Evolutionary conservation across 23 red algal species (phyloP).

Genomic region (Gracilariopsis chorda): DNA sequence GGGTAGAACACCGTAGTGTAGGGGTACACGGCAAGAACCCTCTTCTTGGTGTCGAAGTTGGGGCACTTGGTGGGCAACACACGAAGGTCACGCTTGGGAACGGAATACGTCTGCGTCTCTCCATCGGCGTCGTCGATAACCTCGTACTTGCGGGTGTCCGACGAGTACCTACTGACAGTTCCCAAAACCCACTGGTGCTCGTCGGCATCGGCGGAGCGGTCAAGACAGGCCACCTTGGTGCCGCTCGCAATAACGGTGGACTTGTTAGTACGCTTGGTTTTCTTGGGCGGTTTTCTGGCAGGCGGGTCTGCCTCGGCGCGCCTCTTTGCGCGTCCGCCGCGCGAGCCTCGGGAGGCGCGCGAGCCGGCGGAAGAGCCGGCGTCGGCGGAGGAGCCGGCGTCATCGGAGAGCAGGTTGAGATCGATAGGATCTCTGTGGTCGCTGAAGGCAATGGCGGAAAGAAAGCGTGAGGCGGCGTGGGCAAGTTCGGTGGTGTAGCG

Average conservation of each 20-base stretch:
- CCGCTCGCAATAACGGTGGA: slow-evolving; percentile 48
- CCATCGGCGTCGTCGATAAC: slow-evolving; percentile 76
- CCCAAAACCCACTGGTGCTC: slow-evolving; percentile 88
- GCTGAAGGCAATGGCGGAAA: slow-evolving; percentile 71
- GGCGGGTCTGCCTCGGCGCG: not conserved
- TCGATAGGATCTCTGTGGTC: slow-evolving; percentile 62
- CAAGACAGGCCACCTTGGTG: slow-evolving; percentile 88
- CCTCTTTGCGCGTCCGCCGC: not conserved
- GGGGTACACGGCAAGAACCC: slow-evolving; percentile 87
- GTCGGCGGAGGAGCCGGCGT: slow-evolving; percentile 25
- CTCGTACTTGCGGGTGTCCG: slow-evolving; percentile 75
- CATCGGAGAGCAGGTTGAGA: slow-evolving; percentile 47
- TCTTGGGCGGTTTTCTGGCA: slow-evolving; percentile 41
- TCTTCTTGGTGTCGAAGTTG: slow-evolving; percentile 40
- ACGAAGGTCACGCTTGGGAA: slow-evolving; percentile 40
- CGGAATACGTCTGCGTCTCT: slow-evolving; percentile 71
- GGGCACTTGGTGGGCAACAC: slow-evolving; percentile 56
- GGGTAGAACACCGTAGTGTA: slow-evolving; percentile 90
- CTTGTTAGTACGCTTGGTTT: not conserved
- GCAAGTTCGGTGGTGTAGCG: slow-evolving; percentile 49
- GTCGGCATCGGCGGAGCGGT: slow-evolving; percentile 26
- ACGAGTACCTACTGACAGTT: slow-evolving; percentile 61
- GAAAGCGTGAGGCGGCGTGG: slow-evolving; percentile 21
- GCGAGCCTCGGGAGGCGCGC: not conserved
- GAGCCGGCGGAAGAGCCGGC: slow-evolving; percentile 31